Base-by-base conservation (phyloP, 306 rosid species). In the Senna tora region DNA sequence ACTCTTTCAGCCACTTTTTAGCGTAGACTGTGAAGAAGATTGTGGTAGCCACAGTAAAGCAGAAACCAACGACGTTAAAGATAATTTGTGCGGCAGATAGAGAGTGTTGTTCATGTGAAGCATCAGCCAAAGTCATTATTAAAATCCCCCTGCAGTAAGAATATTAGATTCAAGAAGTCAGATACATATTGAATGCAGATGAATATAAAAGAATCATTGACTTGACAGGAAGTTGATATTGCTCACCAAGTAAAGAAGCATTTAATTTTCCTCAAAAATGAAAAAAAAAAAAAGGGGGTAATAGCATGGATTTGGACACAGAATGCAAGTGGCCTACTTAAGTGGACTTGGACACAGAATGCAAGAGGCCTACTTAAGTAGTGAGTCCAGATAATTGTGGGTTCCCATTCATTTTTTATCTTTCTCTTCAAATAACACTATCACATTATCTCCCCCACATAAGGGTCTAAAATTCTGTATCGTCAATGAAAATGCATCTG, bases 41-140 rank as follows among this genome's bases (percentile, higher is more conserved):
- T 16, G 91, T 81, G 51, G 97, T 82, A 54, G 85, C 85, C 39
- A 80, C 78, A 54, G 93, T 81, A 15, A 74, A 56, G 38, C 85
- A 58, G 54, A 91, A 85, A 34, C 97, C 92, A 41, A 81, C 45
- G 32, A 83, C 84, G 22, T 79, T 88, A 80, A 94, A 62, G 59
- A 70, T 75, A 19, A 89, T 86, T 67, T 91, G 89, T 0, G 88
- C 76, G 21, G 86, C 79, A 7, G 99, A 84, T 45, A 91, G 81
- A 52, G 72, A 63, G 14, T 64, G 87, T 50, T 61, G 73, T 49
- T 86, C 77, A 42, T 87, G 81, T 2, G 96, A 84, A 69, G 88
- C 92, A 25, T 89, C 77, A 12, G 93, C 97, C 75, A 94, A 78
- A 34, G 97, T 81, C 78, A 74, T 65, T 77, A 94, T 88, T 64